A percentile compares a stretch with the other conserved stretches of the same genome.
Conservation (phyloP, 139 green algal genomes). For the Haematococcus lacustris region DNA sequence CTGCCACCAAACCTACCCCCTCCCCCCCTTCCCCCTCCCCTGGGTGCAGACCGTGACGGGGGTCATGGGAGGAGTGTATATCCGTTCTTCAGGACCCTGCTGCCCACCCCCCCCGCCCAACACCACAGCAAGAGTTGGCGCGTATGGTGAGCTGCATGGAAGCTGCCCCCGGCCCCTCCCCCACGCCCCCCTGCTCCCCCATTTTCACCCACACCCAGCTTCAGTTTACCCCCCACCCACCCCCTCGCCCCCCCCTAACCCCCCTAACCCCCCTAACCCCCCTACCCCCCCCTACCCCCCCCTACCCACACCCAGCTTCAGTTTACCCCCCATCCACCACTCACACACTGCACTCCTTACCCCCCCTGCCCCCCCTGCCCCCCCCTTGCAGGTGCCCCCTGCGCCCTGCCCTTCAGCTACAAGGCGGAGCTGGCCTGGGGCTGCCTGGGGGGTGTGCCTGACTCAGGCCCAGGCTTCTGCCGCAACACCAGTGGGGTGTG, state of each 20-base stretch:
- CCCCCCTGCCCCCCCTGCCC: background rate
- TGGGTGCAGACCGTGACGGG: background rate
- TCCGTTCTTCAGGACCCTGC: background rate
- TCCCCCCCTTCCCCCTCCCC: no score
- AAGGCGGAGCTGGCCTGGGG: background rate
- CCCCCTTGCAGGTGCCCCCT: background rate
- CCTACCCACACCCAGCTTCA: background rate
- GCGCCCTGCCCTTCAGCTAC: background rate
- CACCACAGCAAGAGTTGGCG: no score
- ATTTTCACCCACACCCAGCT: no score
- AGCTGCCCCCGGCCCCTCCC: no score
- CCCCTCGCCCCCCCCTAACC: no score
- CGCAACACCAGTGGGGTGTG: background rate
- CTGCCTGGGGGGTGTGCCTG: background rate
- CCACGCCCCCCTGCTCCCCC: no score
- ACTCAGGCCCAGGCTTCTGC: background rate
- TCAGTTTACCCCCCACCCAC: no score
- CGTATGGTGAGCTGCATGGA: no score
- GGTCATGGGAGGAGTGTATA: background rate
- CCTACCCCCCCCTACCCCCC: background rate
- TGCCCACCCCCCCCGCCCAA: no score
- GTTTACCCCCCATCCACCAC: background rate
- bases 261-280: background rate
- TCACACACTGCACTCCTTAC: background rate
- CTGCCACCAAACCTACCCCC: background rate